Base-by-base conservation (phyloP, 179 eudicot genomes). In the Nepenthes alata region DNA sequence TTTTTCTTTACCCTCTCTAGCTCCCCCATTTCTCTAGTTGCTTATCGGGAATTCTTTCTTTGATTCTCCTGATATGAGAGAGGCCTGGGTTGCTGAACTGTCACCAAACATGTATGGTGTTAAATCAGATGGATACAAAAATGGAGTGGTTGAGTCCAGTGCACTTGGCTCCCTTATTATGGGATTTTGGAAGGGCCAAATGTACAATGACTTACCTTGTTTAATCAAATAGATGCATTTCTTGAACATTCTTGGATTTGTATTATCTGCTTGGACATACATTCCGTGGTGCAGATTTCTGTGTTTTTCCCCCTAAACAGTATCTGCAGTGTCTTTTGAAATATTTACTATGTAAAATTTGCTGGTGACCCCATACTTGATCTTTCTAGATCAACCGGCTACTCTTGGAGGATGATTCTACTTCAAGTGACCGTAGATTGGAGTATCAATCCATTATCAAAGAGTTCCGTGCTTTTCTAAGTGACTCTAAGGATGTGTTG, bases 401-500 rank as follows among this genome's bases (percentile, higher is more conserved):
- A 62, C 84, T 93, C 57, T 77, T 93, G 72, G 98, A 93, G 73
- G 97, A 89, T 75, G 96, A 89, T 68, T 25, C 74, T 56, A 71
- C 78, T 52, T 70, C 78, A 61, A 78, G 74, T 66, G 80, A 77
- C 62, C 71, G 68, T 57, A 80, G 68, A 64, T 77, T 85, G 3
- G 97, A 83, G 76, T 87, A 85, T 72, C 82, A 82, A 56, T 76
- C 85, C 16, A 74, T 89, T 61, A 77, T 87, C 65, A 77, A 67
- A 54, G 96, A 93, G 68, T 93, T 93, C 36, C 84, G 87, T 64
- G 98, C 95, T 74, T 93, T 93, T 63, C 78, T 93, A 35, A 76
- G 95, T 73, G 98, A 93, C 79, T 77, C 84, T 72, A 93, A 86
- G 83, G 97, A 93, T 76, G 97, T 93, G 50, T 76, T 93, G 83